Evolutionary conservation across 2,329 filamentous ascomycete species (phyloP).

Genomic region (Sporothrix globosa): DNA sequence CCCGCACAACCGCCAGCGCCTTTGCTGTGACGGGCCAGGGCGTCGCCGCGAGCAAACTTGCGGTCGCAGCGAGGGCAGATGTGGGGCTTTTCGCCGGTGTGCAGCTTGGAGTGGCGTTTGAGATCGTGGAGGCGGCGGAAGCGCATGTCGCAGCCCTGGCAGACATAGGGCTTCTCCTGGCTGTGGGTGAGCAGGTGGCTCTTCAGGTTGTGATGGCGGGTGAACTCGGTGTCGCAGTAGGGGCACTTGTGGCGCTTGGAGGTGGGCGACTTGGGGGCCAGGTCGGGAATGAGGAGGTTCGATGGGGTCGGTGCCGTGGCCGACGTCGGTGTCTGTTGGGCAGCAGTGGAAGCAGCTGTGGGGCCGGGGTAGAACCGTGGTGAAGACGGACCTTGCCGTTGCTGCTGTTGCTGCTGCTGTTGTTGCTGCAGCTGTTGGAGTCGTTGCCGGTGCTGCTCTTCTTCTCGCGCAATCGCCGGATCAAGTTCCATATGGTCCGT

Average conservation of each 20-base stretch:
- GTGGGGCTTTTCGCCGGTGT: conserved; percentile 94
- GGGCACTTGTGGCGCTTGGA: conserved; percentile 93
- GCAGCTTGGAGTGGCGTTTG: conserved; percentile 93
- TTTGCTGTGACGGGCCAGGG: conserved; percentile 91
- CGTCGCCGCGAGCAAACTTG: conserved; percentile 93
- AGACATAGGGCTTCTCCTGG: conserved; percentile 96
- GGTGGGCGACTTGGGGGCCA: conserved; percentile 69
- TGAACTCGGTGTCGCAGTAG: conserved; percentile 96
- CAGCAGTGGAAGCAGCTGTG: not conserved
- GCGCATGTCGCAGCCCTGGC: conserved; percentile 87
- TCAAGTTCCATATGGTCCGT: conserved; percentile 26
- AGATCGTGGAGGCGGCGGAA: conserved; percentile 93
- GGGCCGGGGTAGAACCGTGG: not conserved
- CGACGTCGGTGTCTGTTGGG: not conserved
- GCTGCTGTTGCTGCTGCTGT: conserved; percentile 8
- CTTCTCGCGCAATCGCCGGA: not conserved
- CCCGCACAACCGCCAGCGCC: conserved; percentile 94
- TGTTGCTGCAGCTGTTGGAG: conserved; percentile 8
- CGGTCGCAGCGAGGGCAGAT: conserved; percentile 93
- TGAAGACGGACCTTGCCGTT: not conserved
- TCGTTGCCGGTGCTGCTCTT: conserved; percentile 26
- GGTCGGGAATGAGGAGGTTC: conserved; percentile 41
- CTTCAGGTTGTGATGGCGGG: conserved; percentile 94
- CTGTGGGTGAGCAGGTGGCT: conserved; percentile 96
- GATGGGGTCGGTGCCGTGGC: not conserved